Evolutionary conservation across 495 filamentous ascomycete species (phyloP).

Genomic region (Polyplosphaeria fusca): DNA sequence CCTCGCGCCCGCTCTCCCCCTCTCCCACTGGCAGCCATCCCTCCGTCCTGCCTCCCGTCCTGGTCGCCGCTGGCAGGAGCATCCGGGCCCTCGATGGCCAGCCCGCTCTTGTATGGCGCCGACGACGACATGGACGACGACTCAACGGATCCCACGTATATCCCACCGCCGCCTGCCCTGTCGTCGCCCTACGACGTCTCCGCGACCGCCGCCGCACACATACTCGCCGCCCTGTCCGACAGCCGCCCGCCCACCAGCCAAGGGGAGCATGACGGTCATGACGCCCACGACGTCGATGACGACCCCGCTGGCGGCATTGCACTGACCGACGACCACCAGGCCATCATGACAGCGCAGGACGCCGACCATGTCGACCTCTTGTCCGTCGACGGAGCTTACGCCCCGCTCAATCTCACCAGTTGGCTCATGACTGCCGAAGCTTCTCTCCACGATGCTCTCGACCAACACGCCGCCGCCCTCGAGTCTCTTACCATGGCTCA

Average conservation of each 20-base stretch:
- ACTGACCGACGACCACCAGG: conserved; percentile 2
- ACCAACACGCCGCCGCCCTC: conserved; percentile 7
- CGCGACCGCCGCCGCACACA: conserved; percentile 6
- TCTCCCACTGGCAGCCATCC: not conserved
- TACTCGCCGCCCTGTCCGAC: conserved; percentile 24
- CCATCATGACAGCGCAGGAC: not conserved
- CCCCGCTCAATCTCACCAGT: too few species aligned
- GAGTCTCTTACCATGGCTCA: conserved; percentile 13
- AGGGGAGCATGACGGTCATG: conserved; percentile 12
- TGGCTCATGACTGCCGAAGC: too few species aligned
- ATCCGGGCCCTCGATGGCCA: conserved; percentile 2
- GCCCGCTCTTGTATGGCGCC: not conserved
- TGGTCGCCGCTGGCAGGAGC: not conserved
- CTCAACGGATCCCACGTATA: not conserved
- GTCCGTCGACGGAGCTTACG: too few species aligned
- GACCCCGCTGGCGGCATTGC: conserved; percentile 17
- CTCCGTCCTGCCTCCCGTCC: not conserved
- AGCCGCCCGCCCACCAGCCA: conserved; percentile 24
- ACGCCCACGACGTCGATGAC: conserved; percentile 11
- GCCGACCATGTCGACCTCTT: not conserved
- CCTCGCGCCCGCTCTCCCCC: not conserved
- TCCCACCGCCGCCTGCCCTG: not conserved
- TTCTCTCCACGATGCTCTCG: not conserved
- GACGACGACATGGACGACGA: not conserved
- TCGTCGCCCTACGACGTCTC: conserved; percentile 12